Evolutionary conservation across 371 early-diverging fungal species (phyloP).

Genomic region (Lichtheimia corymbifera): DNA sequence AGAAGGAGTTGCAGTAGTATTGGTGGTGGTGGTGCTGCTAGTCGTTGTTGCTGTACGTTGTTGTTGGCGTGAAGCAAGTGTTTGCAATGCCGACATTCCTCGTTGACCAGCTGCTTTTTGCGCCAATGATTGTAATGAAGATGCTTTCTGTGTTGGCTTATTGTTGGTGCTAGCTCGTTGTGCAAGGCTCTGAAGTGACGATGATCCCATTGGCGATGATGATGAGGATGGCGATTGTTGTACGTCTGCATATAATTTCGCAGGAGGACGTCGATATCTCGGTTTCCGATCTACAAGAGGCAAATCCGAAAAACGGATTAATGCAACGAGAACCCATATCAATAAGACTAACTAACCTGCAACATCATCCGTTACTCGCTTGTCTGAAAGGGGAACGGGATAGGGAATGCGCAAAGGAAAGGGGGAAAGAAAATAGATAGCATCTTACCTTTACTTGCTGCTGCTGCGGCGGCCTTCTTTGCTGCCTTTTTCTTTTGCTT

Average conservation of each 20-base stretch:
- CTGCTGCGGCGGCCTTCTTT: slow-evolving; percentile 26
- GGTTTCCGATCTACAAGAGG: slow-evolving; percentile 18
- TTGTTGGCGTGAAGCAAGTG: slow-evolving; percentile 18
- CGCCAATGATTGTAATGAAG: slow-evolving; percentile 33
- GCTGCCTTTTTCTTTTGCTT: slow-evolving; percentile 41
- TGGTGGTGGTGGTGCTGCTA: slow-evolving; percentile 6
- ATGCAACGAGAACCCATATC: background rate
- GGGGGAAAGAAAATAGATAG: slow-evolving; percentile 4
- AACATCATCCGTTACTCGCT: background rate
- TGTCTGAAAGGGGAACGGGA: slow-evolving; percentile 2
- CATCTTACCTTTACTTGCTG: slow-evolving; percentile 26
- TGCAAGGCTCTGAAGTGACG: slow-evolving; percentile 11
- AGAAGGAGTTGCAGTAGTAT: slow-evolving; percentile 1
- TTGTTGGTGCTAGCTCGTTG: slow-evolving; percentile 1
- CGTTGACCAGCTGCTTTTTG: slow-evolving; percentile 19
- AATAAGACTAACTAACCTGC: background rate
- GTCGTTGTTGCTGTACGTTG: background rate
- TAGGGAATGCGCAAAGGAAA: background rate
- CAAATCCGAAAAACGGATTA: background rate
- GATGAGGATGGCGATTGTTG: background rate
- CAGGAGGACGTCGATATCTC: slow-evolving; percentile 25
- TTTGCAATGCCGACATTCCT: slow-evolving; percentile 14
- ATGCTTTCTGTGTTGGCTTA: background rate
- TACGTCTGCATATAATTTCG: slow-evolving; percentile 14
- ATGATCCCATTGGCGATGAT: background rate